Base-by-base conservation (phyloP, 148 eudicot genomes). In the Fagopyrum homotropicum region DNA sequence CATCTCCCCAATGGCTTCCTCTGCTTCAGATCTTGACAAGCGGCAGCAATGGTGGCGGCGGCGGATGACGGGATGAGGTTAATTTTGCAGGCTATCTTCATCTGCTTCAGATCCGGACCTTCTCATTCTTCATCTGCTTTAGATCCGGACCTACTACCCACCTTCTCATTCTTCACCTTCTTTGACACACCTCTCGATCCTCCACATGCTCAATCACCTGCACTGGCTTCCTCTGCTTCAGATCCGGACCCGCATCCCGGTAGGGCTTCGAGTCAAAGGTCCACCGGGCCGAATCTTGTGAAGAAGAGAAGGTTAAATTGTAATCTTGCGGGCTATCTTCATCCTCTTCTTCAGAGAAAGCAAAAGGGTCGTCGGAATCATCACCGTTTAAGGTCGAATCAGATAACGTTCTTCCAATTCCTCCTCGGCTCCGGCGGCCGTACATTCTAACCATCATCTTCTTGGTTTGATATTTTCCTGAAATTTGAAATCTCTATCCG, bases 371-470 rank as follows among this genome's bases (percentile, higher is more conserved):
- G 60, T 83, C 89, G 26, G 78, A 79, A 44, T 49, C 87, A 51
- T 66, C 85, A 72, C 82, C 89, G 80, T 83, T 72, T 10, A 76
- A 51, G 12, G 73, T 64, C 5, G 85, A 45, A 26, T 77, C 85
- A 47, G 92, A 76, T n/a, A 50, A 80, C 12, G 79, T 83, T 63
- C 88, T 47, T 0, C 75, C 45, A 29, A 82, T 76, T 77, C 87
- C 79, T 77, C 87, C 79, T 61, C 89, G 81, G 40, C 83, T 84
- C 68, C 98, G 88, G 1, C 98, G 89, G 14, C 92, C 92, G 83
- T 91, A 93, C 12, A 87, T 91, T 69, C 97, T 84, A 51, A 88
- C 88, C 17, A 93, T 91, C 98, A 93, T 93, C 35, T 71, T 93
- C 35, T 71, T 81, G 10, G 16, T 47, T 72, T 47, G 52, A 26